Evolutionary conservation across 2,329 filamentous ascomycete species (phyloP).

Genomic region (Ramularia collo-cygni): DNA sequence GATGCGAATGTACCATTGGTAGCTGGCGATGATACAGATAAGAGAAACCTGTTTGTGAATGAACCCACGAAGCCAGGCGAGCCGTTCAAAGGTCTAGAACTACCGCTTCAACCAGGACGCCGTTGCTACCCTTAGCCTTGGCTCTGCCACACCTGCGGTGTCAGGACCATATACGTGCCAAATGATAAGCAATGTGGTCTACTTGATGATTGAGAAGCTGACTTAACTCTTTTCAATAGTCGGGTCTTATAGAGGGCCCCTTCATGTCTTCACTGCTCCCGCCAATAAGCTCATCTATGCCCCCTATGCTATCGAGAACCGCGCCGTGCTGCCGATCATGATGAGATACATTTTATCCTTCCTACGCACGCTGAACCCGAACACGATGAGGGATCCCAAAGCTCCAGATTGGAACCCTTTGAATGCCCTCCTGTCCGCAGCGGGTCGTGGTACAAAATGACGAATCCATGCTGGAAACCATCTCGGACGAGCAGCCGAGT

Average conservation of each 20-base stretch:
- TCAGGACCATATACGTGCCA: too few relatives aligned
- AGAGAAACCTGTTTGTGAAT: too few relatives aligned
- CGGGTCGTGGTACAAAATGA: too few relatives aligned
- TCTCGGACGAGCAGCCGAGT: too few relatives aligned
- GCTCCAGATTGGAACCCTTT: slow-evolving; percentile 28
- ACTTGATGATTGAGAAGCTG: too few relatives aligned
- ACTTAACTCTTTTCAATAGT: too few relatives aligned
- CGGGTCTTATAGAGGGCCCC: slow-evolving; percentile 17
- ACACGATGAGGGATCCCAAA: slow-evolving; percentile 26
- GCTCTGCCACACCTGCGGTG: slow-evolving; percentile 7
- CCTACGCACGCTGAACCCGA: slow-evolving; percentile 34
- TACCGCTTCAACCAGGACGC: slow-evolving; percentile 44
- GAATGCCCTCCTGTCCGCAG: too few relatives aligned
- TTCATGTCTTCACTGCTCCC: slow-evolving; percentile 30
- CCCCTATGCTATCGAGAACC: slow-evolving; percentile 25
- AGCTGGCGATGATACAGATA: slow-evolving; percentile 46
- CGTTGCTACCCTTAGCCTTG: slow-evolving; percentile 31
- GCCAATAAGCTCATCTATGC: slow-evolving; percentile 25
- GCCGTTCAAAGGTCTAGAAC: slow-evolving; percentile 34
- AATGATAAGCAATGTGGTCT: too few relatives aligned
- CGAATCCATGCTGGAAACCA: too few relatives aligned
- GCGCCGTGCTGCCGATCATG: slow-evolving; percentile 27
- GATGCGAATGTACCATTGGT: slow-evolving; percentile 41
- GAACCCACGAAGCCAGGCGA: slow-evolving; percentile 7
- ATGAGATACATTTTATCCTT: slow-evolving; percentile 44